Evolutionary conservation across 495 filamentous ascomycete species (phyloP), one percentile per base, ranked within the genome.

Genomic region (Acidomyces sp.): DNA sequence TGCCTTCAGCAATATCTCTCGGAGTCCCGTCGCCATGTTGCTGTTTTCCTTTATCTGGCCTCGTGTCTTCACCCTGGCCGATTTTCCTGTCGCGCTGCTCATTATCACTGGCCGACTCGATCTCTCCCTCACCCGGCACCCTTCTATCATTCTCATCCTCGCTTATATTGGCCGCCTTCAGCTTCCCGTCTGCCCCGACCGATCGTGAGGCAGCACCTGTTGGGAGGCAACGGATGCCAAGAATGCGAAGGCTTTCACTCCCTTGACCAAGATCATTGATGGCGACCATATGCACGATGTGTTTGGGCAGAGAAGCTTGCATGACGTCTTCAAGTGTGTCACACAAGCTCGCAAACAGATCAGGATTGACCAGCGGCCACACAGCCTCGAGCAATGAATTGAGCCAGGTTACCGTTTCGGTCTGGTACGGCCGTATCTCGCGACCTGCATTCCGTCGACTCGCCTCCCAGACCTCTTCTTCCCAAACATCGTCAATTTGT

Each of bases 321-420:
- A 82, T 82, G 38, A 80, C 71, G 52, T 82, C 77, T 49, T 82
- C 77, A 7, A 81, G 63, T 32, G 68, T 77, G 49, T 82, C 77
- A 5, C 70, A 66, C 2, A 82, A 46, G 22, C 69, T 71, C 3
- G 67, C 64, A 41, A 82, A 81, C 2, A 82, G 60, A 48, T 80
- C 77, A 0, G 78, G 78, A 51, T 82, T 82, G 53, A 82, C 65
- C 20, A 82, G 59, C 1, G 75, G 74, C 78, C 78, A 82, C 17
- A 82, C 58, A 0, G 75, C 69, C 1, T 66, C 57, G 11, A 82
- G 53, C 9, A 82, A 39, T 11, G 67, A 70, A 52, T 81, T 82
- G 15, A 82, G 61, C 78, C 78, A 82, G 13, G 74, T 65, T 0
- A 67, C 68, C 2, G 74, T 74, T 57, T 80, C 78, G 0, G 73